Percentiles rank a stretch among this genome's conserved stretches.
Evolutionary conservation across 257 asterid genomes (phyloP).

Genomic region (Fraxinus americana): DNA sequence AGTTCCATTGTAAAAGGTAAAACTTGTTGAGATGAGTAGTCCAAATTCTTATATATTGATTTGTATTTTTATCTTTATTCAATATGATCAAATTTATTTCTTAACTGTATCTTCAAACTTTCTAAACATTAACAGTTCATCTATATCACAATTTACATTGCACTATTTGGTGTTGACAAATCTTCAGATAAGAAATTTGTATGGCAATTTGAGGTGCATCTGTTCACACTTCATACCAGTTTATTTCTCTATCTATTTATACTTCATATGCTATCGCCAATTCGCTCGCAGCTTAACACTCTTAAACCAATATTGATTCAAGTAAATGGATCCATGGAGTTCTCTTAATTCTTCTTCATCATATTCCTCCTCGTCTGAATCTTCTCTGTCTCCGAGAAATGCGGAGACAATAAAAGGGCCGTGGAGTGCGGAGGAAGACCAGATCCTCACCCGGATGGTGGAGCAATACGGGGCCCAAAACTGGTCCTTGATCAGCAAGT

Average conservation of each 20-base stretch:
- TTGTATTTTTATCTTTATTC: too few species aligned
- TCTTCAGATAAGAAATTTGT: slow-evolving; percentile 35
- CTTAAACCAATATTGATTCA: background rate
- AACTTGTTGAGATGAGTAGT: too few species aligned
- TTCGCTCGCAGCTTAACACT: background rate
- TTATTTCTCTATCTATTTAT: slow-evolving; percentile 20
- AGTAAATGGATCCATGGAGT: slow-evolving; percentile 34
- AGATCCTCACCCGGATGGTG: slow-evolving; percentile 67
- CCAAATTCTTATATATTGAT: too few species aligned
- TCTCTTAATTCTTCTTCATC: slow-evolving; percentile 43
- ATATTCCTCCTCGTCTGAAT: slow-evolving; percentile 43
- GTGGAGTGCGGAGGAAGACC: slow-evolving; percentile 92
- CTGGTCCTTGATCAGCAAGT: slow-evolving; percentile 78
- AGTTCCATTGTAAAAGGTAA: too few species aligned
- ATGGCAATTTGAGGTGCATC: slow-evolving; percentile 11
- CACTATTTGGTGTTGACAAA: slow-evolving; percentile 33
- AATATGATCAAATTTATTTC: too few species aligned
- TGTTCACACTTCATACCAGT: background rate
- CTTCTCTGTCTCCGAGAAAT: slow-evolving; percentile 30
- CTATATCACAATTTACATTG: background rate
- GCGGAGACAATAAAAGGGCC: slow-evolving; percentile 69
- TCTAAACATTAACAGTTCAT: too few species aligned
- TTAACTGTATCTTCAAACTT: too few species aligned
- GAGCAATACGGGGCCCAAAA: slow-evolving; percentile 70
- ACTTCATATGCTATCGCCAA: background rate